Percentiles rank a stretch among this genome's conserved stretches.
These are phyloP conservation scores for Pythium phragmiticola DNA, from an alignment of 352 stramenopile species.

Conservation along the genomic window DNA sequence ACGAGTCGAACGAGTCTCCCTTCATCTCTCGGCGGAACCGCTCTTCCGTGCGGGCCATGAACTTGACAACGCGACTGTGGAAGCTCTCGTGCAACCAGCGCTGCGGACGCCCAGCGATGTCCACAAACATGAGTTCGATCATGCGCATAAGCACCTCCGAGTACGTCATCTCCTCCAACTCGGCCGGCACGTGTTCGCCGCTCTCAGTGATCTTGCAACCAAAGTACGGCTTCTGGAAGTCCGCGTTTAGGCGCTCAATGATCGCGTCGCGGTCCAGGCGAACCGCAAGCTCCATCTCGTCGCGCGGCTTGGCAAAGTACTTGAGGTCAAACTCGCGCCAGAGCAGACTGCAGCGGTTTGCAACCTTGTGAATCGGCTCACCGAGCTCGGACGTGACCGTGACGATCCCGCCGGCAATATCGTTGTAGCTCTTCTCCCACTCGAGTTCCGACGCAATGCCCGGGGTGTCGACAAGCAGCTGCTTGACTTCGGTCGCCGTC, in stretches of 20 bases:
- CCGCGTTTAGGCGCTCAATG: slow-evolving; percentile 73
- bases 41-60: slow-evolving; percentile 68
- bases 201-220: slow-evolving; percentile 51
- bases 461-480: slow-evolving; percentile 76
- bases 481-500: slow-evolving; percentile 79
- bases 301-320: slow-evolving; percentile 78
- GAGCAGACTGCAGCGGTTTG: slow-evolving; percentile 68
- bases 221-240: slow-evolving; percentile 92
- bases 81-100: slow-evolving; percentile 81
- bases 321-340: slow-evolving; percentile 87
- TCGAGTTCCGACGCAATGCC: slow-evolving; percentile 69
- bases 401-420: slow-evolving; percentile 62
- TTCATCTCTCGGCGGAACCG: slow-evolving; percentile 49
- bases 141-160: slow-evolving; percentile 69
- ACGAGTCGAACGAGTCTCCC: slow-evolving; percentile 40
- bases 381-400: slow-evolving; percentile 85
- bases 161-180: slow-evolving; percentile 88
- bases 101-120: slow-evolving; percentile 41
- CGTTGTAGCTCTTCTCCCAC: slow-evolving; percentile 82
- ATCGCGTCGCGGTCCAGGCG: slow-evolving; percentile 74
- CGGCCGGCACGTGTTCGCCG: slow-evolving; percentile 38
- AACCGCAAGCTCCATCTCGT: slow-evolving; percentile 67
- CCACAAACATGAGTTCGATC: slow-evolving; percentile 79
- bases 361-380: slow-evolving; percentile 85
- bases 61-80: slow-evolving; percentile 64